These are phyloP conservation scores for Apiotrichum siamense DNA, from an alignment of 1,284 basidiomycete genomes.

Conservation along the genomic window DNA sequence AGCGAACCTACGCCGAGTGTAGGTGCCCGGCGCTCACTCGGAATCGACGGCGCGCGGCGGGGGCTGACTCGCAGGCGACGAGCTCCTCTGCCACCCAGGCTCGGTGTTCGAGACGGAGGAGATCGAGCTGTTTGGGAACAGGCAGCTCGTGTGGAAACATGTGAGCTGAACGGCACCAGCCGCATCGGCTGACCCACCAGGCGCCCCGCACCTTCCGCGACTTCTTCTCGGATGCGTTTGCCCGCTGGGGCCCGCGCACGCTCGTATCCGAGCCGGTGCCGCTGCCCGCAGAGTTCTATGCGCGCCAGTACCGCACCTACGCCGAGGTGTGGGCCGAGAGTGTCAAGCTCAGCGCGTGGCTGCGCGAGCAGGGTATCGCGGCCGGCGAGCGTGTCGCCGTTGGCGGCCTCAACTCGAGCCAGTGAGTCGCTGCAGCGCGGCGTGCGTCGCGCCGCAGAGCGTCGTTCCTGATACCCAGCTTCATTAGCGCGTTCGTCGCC, in stretches of 20 bases:
- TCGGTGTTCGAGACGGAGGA: slow-evolving; percentile 39
- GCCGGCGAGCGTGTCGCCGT: slow-evolving; percentile 31
- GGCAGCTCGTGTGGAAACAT: slow-evolving; percentile 34
- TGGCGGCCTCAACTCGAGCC: slow-evolving; percentile 29
- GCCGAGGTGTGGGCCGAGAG: slow-evolving; percentile 21
- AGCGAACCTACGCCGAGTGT: not conserved
- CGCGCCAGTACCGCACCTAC: slow-evolving; percentile 22
- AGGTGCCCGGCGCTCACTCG: not conserved
- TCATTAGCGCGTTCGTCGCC: slow-evolving; percentile 31
- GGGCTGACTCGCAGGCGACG: slow-evolving; percentile 25
- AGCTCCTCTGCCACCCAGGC: slow-evolving; percentile 33
- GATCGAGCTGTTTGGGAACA: slow-evolving; percentile 21
- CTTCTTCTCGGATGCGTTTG: slow-evolving; percentile 21
- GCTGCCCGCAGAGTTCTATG: not conserved
- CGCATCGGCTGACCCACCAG: slow-evolving; percentile 9
- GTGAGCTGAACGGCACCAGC: slow-evolving; percentile 16
- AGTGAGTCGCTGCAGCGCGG: not conserved
- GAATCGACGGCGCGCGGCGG: too few relatives aligned
- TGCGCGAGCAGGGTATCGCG: slow-evolving; percentile 24
- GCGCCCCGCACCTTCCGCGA: slow-evolving; percentile 28
- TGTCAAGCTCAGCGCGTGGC: slow-evolving; percentile 24
- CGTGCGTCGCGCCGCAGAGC: too few relatives aligned
- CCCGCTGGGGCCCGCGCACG: slow-evolving; percentile 15
- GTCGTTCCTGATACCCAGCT: slow-evolving; percentile 8
- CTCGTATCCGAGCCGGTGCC: slow-evolving; percentile 29